Conservation (phyloP, 1,139 yeast genomes). For the Candida sp. region DNA sequence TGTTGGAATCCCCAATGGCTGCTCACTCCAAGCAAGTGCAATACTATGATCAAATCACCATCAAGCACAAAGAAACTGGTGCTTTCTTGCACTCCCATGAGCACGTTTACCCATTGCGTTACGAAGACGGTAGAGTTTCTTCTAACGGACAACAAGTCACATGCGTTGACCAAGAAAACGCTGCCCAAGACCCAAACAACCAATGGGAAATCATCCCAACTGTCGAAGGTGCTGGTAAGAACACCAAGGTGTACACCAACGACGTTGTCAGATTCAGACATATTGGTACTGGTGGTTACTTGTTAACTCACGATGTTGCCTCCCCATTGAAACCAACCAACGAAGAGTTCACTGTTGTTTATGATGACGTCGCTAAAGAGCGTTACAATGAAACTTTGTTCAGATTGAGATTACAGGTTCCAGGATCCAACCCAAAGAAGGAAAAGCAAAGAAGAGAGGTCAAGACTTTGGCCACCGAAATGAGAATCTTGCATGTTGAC, state of each 20-base stretch:
- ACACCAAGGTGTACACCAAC: constrained; percentile 45
- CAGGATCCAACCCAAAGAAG: constrained; percentile 41
- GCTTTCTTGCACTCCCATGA: constrained; percentile 85
- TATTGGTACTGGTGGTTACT: constrained; percentile 74
- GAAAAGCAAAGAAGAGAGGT: constrained; percentile 50
- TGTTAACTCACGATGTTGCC: constrained; percentile 96
- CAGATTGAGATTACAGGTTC: constrained; percentile 59
- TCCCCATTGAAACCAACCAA: constrained; percentile 92
- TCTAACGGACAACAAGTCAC: constrained; percentile 97
- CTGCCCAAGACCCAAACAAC: constrained; percentile 65
- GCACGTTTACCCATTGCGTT: constrained; percentile 79
- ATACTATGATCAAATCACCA: constrained; percentile 75
- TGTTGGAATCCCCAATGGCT: constrained; percentile 82
- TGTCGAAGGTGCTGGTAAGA: constrained; percentile 34
- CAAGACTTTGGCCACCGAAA: constrained; percentile 70
- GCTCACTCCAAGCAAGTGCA: constrained; percentile 72
- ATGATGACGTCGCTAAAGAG: constrained; percentile 53
- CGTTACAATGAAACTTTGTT: constrained; percentile 76
- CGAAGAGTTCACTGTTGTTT: constrained; percentile 85
- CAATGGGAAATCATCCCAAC: constrained; percentile 90
- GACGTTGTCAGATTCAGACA: constrained; percentile 84
- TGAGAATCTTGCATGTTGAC: constrained; percentile 79
- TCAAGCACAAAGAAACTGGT: constrained; percentile 77
- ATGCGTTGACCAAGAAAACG: constrained; percentile 53
- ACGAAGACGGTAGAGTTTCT: constrained; percentile 95